Percentiles rank a stretch among this genome's conserved stretches.
phyloP scores from a whole-genome alignment of 2,329 filamentous ascomycete genomes.

The Claviceps arundinis region DNA sequence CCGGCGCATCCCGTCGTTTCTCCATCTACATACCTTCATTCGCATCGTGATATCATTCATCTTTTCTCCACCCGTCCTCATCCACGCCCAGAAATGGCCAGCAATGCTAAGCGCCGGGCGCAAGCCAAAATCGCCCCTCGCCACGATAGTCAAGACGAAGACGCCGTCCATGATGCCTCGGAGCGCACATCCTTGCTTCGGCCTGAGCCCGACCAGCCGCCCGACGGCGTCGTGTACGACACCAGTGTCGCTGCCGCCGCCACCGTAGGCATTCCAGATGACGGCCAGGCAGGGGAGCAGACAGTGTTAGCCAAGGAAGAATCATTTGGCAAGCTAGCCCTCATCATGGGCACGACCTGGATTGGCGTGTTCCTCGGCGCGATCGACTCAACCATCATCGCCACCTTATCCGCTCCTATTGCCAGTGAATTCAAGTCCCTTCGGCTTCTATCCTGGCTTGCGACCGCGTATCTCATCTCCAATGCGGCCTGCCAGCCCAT shows the following conservation, averaged over 20 bases:
- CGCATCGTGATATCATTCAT: too few relatives aligned
- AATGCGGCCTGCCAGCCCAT: conserved; percentile 80
- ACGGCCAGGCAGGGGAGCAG: conserved; percentile 22
- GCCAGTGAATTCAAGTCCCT: conserved; percentile 72
- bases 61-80: too few relatives aligned
- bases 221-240: background rate
- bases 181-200: conserved; percentile 6
- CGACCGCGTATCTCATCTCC: conserved; percentile 74
- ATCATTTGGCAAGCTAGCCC: conserved; percentile 32
- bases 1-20: too few relatives aligned
- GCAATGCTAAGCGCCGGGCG: background rate
- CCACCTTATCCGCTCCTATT: conserved; percentile 73
- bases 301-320: conserved; percentile 35
- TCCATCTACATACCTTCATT: too few relatives aligned
- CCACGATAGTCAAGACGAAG: background rate
- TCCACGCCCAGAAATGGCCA: background rate
- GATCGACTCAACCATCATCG: conserved; percentile 69
- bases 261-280: conserved; percentile 5
- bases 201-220: background rate
- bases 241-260: background rate
- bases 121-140: background rate
- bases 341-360: conserved; percentile 43
- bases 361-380: conserved; percentile 51
- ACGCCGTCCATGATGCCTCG: background rate
- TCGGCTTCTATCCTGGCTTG: conserved; percentile 74